Conservation (phyloP, 805 yeast genomes). For the Millerago galiae region DNA sequence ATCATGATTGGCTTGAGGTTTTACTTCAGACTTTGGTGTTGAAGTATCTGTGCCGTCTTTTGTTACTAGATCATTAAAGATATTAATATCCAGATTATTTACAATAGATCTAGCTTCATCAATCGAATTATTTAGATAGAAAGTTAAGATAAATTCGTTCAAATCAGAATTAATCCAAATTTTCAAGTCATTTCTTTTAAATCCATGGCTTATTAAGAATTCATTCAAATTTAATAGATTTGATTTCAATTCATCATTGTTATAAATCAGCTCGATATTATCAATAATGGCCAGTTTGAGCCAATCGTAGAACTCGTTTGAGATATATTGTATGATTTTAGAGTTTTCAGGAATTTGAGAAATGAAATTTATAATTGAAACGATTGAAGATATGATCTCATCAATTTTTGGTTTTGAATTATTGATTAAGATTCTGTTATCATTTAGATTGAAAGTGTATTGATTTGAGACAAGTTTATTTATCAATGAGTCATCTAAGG, state of each 20-base stretch:
- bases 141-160: constrained; percentile 16
- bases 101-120: constrained; percentile 12
- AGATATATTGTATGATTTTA: constrained; percentile 16
- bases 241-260: constrained; percentile 5
- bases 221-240: constrained; percentile 14
- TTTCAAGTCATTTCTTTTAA: constrained; percentile 17
- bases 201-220: constrained; percentile 10
- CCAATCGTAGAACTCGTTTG: constrained; percentile 17
- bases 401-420: background rate
- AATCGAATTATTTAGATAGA: constrained; percentile 16
- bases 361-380: constrained; percentile 15
- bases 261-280: constrained; percentile 14
- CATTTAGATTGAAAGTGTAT: constrained; percentile 2
- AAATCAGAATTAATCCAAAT: constrained; percentile 20
- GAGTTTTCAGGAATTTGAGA: constrained; percentile 11
- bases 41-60: background rate
- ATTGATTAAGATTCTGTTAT: constrained; percentile 3
- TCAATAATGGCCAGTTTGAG: constrained; percentile 15
- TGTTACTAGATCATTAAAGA: background rate
- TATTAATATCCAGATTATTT: background rate
- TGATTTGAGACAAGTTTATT: constrained; percentile 6
- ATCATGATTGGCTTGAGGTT: background rate
- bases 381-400: constrained; percentile 12
- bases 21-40: background rate
- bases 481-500: constrained; percentile 13